phyloP scores from a whole-genome alignment of 2,329 filamentous ascomycete genomes.

The Botrytis squamosa region DNA sequence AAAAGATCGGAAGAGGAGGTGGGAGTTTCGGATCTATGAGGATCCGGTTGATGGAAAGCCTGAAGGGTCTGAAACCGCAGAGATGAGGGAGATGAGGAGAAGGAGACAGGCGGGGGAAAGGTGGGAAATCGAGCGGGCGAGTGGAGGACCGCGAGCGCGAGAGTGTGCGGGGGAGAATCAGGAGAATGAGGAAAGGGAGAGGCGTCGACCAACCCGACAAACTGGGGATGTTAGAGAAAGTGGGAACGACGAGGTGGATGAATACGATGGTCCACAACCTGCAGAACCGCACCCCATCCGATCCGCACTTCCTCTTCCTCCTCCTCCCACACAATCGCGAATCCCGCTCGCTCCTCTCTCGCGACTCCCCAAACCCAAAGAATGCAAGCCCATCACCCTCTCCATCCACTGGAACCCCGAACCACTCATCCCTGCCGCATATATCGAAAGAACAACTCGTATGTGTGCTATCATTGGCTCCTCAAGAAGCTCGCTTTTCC shows the following conservation, averaged over 20 bases:
- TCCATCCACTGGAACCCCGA: not conserved
- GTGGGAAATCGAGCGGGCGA: fast-evolving
- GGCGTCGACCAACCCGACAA: fast-evolving
- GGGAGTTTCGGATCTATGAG: not conserved
- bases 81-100: not conserved
- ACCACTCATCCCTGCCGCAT: not conserved
- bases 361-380: fast-evolving
- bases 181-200: not conserved
- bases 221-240: not conserved
- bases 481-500: not conserved
- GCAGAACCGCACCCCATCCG: not conserved
- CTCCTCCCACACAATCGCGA: not conserved
- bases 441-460: no score
- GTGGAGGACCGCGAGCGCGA: not conserved
- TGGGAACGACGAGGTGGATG: not conserved
- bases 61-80: not conserved
- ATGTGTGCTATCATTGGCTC: not conserved
- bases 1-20: no score
- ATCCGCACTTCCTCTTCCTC: not conserved
- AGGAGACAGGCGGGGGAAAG: not conserved
- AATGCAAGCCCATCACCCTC: not conserved
- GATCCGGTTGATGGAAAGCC: not conserved
- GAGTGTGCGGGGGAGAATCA: not conserved
- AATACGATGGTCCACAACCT: fast-evolving
- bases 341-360: not conserved